phyloP scores from a whole-genome alignment of 2,329 filamentous ascomycete genomes.

The Juglanconis sp. region DNA sequence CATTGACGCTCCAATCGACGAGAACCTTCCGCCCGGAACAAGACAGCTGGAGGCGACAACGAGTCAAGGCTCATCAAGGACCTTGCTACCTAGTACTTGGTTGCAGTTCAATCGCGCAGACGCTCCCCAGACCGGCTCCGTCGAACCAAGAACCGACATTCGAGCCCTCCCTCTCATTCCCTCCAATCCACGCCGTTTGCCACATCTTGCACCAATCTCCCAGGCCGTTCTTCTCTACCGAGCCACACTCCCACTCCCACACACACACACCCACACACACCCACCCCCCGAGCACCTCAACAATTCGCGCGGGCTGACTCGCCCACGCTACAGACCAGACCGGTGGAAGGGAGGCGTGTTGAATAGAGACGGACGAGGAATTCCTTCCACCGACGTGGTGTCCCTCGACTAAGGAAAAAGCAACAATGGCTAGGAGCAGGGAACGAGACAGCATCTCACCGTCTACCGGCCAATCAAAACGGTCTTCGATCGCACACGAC shows the following conservation, averaged over 20 bases:
- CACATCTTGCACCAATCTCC: background rate
- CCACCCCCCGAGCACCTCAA: background rate
- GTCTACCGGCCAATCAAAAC: constrained; percentile 54
- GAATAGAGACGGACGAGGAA: background rate
- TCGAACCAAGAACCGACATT: no score
- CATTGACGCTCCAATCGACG: background rate
- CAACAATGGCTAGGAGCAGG: constrained; percentile 36
- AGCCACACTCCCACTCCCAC: no score
- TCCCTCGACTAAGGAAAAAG: constrained; percentile 13
- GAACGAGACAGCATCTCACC: constrained; percentile 41
- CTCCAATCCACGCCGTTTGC: background rate
- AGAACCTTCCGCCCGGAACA: background rate
- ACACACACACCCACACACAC: no score
- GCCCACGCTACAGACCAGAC: background rate
- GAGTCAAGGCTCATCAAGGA: background rate
- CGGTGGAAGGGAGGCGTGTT: background rate
- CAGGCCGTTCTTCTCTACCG: background rate
- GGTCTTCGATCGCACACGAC: constrained; percentile 36
- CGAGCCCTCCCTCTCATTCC: background rate
- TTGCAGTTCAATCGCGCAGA: no score
- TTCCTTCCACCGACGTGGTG: background rate
- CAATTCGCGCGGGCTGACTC: background rate
- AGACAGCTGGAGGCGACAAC: background rate
- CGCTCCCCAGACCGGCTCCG: no score
- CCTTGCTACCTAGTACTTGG: no score